Conservation (phyloP, 208 protist species). For the Giardia muris region DNA sequence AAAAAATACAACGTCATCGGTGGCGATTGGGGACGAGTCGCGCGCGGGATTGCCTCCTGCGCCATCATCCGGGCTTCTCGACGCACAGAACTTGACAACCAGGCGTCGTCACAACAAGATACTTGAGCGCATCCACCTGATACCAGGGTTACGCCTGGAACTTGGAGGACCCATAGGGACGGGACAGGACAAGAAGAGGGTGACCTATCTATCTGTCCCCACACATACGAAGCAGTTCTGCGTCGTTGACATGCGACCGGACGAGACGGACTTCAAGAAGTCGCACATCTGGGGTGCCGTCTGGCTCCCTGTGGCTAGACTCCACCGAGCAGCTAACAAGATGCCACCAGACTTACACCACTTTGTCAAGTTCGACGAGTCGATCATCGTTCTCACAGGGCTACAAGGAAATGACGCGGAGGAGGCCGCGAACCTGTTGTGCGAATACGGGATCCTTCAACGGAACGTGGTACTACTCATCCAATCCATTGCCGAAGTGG, state of each 20-base stretch:
- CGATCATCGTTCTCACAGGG: background rate
- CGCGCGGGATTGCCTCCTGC: too few relatives aligned
- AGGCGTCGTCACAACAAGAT: constrained; percentile 14
- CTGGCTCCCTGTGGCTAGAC: background rate
- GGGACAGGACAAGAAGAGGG: background rate
- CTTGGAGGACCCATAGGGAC: background rate
- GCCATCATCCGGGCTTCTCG: background rate
- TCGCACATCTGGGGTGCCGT: constrained; percentile 1
- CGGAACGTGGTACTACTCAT: constrained; percentile 11
- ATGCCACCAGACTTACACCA: background rate
- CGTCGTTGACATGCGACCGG: background rate
- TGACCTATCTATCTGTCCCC: background rate
- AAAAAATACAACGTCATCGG: background rate
- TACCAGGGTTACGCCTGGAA: background rate
- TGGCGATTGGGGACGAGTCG: background rate
- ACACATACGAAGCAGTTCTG: background rate
- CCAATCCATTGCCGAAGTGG: background rate
- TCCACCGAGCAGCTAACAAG: background rate
- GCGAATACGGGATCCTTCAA: constrained; percentile 5
- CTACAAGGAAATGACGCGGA: background rate
- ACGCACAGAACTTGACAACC: background rate
- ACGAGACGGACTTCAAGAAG: background rate
- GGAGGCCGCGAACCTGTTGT: background rate
- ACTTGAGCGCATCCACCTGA: background rate
- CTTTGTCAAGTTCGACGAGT: constrained; percentile 26